Base-by-base conservation (phyloP, 345 rosid species). In the Brassica nigra region DNA sequence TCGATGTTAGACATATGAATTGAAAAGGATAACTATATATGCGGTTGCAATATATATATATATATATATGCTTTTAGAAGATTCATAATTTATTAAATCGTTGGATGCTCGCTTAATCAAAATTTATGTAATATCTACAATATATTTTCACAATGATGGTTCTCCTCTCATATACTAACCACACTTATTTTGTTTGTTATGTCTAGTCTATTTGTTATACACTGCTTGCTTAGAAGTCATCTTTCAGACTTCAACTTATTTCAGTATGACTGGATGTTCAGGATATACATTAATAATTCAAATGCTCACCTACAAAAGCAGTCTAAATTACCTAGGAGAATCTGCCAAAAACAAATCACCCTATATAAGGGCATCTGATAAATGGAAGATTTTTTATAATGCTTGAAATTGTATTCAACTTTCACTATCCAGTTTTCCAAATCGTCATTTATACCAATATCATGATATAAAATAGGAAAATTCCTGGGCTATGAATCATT, bases 361-460 rank as follows among this genome's bases (percentile, higher is more conserved):
- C 39, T 66, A 61, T 61, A 59, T 61, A 5, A 66, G 27, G 15
- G 74, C 47, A 75, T 75, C 57, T 61, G 69, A 70, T 37, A 76
- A 68, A 68, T 66, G 58, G 57, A n/a, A 15, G 18, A 29, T 29
- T 6, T 29, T 52, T 31, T 34, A 30, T 31, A 36, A 36, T 3
- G 18, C 15, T 33, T 18, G 34, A 63, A 74, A 33, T 14, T n/a
- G 0, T 33, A 34, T 33, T 34, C 16, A 65, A 34, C 5, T 49
- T 49, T n/a, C 57, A 49, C 57, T 28, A n/a, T 49, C 57, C 10
- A 31, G 20, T 15, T 37, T 76, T 34, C 15, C 30, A 36, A 66
- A 66, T n/a, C 54, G 30, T 49, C 64, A 70, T 34, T 42, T 23
- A 49, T 49, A 18, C 12, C n/a, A 42, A 27, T 71, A 62, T 68